A percentile compares a stretch with the other conserved stretches of the same genome.
phyloP scores from a whole-genome alignment of 1,284 basidiomycete genomes.

The Chondrostereum purpureum region DNA sequence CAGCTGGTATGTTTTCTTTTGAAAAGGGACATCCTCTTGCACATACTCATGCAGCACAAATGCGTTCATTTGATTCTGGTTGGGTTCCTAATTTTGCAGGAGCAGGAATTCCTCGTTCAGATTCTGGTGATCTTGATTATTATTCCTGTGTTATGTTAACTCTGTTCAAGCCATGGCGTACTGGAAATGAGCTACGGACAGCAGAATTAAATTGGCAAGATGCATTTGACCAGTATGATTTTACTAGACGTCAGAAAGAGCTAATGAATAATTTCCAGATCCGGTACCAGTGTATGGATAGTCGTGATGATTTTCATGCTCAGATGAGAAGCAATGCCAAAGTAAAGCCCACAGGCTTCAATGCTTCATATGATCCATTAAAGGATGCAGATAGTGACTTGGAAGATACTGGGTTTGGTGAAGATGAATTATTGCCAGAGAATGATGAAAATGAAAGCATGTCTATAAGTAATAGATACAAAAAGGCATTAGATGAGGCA shows the following conservation, averaged over 20 bases:
- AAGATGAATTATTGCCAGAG: too few relatives aligned
- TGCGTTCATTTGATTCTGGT: background rate
- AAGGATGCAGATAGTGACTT: too few relatives aligned
- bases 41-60: background rate
- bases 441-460: too few relatives aligned
- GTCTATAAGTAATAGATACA: too few relatives aligned
- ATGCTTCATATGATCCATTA: too few relatives aligned
- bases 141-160: conserved; percentile 8
- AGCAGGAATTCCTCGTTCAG: background rate
- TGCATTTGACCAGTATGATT: conserved; percentile 7
- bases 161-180: conserved; percentile 14
- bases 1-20: background rate
- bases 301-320: too few relatives aligned
- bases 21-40: background rate
- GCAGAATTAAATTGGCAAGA: conserved; percentile 10
- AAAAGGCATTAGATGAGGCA: too few relatives aligned
- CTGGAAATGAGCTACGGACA: conserved; percentile 12
- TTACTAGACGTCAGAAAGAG: conserved; percentile 7
- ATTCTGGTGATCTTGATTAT: conserved; percentile 7
- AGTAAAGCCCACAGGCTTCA: too few relatives aligned
- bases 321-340: too few relatives aligned
- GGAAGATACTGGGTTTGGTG: too few relatives aligned
- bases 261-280: too few relatives aligned
- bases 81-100: background rate
- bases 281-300: too few relatives aligned